phyloP scores from a whole-genome alignment of 108 stramenopile genomes.

The Asterionellopsis glacialis region DNA sequence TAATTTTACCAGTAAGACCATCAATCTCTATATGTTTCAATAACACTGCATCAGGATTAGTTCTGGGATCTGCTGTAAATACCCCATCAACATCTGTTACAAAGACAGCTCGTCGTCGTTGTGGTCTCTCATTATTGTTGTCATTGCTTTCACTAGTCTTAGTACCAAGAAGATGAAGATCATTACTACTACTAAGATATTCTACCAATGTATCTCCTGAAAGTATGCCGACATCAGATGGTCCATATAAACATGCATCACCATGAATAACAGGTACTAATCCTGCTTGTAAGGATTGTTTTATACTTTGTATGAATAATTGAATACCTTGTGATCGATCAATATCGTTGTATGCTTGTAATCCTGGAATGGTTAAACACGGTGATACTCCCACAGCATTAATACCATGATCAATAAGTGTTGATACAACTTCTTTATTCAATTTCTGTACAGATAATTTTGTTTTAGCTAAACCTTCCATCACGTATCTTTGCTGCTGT shows the following conservation, averaged over 20 bases:
- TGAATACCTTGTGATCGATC: not conserved
- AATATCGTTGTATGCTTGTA: conserved; percentile 46
- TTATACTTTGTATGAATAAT: conserved; percentile 26
- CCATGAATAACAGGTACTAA: conserved; percentile 78
- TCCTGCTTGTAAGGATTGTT: conserved; percentile 48
- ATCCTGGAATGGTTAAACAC: conserved; percentile 34
- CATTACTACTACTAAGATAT: conserved; percentile 28
- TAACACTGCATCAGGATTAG: conserved; percentile 37
- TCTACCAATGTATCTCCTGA: conserved; percentile 67
- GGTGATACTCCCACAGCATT: conserved; percentile 75
- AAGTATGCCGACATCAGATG: conserved; percentile 41
- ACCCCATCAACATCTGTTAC: conserved; percentile 81
- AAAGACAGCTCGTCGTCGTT: conserved; percentile 36
- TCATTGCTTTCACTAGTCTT: too few species aligned
- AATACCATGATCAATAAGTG: conserved; percentile 41
- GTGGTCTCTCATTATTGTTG: conserved; percentile 6
- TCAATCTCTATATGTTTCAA: conserved; percentile 41
- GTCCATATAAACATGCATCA: conserved; percentile 73
- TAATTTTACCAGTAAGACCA: conserved; percentile 16
- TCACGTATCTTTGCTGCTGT: conserved; percentile 12
- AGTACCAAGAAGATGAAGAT: too few species aligned
- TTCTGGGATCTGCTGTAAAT: conserved; percentile 52
- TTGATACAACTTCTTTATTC: conserved; percentile 47
- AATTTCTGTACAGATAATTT: conserved; percentile 61
- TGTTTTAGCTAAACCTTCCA: conserved; percentile 56